Evolutionary conservation across 2,329 filamentous ascomycete genomes (phyloP).

Genomic region (Gaeumannomyces sp.): DNA sequence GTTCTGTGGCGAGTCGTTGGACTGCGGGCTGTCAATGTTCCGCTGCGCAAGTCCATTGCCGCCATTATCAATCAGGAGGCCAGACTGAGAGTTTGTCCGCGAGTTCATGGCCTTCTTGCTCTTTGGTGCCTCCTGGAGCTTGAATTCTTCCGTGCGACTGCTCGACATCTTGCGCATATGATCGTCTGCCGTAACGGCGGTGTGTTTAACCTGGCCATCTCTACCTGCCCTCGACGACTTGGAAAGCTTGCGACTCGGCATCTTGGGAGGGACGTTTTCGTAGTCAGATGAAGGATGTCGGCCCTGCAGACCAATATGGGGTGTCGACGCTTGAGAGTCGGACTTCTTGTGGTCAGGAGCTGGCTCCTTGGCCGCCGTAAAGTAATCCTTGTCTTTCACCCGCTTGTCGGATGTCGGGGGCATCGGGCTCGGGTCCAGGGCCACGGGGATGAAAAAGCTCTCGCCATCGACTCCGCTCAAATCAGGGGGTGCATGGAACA

Average conservation of each 20-base stretch:
- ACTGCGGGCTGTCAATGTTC: constrained; percentile 26
- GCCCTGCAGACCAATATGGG: constrained; percentile 85
- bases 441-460: constrained; percentile 71
- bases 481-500: constrained; percentile 38
- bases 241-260: constrained; percentile 41
- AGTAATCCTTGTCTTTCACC: constrained; percentile 54
- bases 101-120: constrained; percentile 42
- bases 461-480: constrained; percentile 47
- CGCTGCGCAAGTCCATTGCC: constrained; percentile 30
- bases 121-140: constrained; percentile 74
- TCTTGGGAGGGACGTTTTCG: constrained; percentile 44
- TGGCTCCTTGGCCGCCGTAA: constrained; percentile 31
- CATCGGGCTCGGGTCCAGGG: constrained; percentile 62
- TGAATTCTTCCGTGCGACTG: constrained; percentile 56
- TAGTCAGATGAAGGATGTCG: constrained; percentile 58
- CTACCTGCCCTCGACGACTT: constrained; percentile 34
- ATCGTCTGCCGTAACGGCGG: constrained; percentile 31
- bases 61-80: constrained; percentile 30
- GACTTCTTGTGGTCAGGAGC: constrained; percentile 36
- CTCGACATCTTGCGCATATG: constrained; percentile 27
- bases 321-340: constrained; percentile 55
- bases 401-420: constrained; percentile 44
- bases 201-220: constrained; percentile 25
- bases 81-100: constrained; percentile 39
- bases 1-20: constrained; percentile 27